These are phyloP conservation scores for Aspergillus melleus DNA, from an alignment of 2,329 filamentous ascomycete genomes.

Conservation along the genomic window DNA sequence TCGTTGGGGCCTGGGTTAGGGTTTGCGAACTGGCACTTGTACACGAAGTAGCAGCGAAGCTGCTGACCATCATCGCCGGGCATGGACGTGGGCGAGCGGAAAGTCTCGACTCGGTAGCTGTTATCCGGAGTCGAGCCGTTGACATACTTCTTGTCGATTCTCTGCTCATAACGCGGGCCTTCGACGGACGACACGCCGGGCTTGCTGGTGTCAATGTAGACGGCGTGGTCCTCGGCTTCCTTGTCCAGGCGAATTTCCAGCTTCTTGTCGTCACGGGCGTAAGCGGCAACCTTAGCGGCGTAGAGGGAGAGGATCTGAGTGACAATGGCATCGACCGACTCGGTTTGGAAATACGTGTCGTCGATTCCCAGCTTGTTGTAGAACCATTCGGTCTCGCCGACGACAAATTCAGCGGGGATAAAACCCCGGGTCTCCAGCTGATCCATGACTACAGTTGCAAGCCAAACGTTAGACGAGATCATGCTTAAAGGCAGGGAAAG, in stretches of 20 bases:
- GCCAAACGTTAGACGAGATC: background rate
- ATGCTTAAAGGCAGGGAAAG: conserved; percentile 2
- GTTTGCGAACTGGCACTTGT: conserved; percentile 88
- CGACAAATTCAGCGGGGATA: conserved; percentile 79
- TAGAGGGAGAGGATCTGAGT: conserved; percentile 96
- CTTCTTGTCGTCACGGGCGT: conserved; percentile 87
- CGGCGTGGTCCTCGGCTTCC: conserved; percentile 90
- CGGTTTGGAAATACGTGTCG: conserved; percentile 96
- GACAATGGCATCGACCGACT: conserved; percentile 80
- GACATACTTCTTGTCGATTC: conserved; percentile 93
- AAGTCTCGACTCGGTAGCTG: conserved; percentile 93
- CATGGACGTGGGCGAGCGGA: conserved; percentile 83
- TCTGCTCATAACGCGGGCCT: conserved; percentile 89
- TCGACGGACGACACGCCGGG: conserved; percentile 74
- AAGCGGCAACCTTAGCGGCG: conserved; percentile 92
- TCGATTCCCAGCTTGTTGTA: conserved; percentile 97
- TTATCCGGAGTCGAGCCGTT: conserved; percentile 71
- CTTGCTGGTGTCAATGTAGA: conserved; percentile 97
- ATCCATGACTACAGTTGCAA: conserved; percentile 66
- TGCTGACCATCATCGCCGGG: conserved; percentile 75
- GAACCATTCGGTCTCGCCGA: conserved; percentile 90
- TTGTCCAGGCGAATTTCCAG: conserved; percentile 95
- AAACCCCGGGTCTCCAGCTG: conserved; percentile 76
- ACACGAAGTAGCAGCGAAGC: conserved; percentile 97
- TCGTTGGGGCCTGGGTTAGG: conserved; percentile 71